Evolutionary conservation across 192 early-diverging fungal genomes (phyloP).

Genomic region (Backusella sp.): DNA sequence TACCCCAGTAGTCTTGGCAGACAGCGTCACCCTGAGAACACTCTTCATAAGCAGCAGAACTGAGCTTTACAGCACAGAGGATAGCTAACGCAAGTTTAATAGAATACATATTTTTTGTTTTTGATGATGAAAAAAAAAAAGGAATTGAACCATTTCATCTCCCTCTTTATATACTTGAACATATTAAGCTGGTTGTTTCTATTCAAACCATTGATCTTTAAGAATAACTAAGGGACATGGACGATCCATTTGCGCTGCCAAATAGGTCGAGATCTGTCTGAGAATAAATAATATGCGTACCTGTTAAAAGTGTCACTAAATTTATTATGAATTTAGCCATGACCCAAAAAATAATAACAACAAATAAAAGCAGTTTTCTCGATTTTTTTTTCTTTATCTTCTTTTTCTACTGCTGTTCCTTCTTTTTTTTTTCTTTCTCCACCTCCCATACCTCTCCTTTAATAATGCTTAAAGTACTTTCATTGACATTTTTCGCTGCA

Average conservation of each 20-base stretch:
- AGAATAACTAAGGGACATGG: not conserved
- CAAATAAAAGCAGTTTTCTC: not conserved
- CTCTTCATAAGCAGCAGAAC: not conserved
- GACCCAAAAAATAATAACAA: not conserved
- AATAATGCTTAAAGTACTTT: not conserved
- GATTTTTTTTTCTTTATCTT: not conserved
- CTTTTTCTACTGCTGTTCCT: not conserved
- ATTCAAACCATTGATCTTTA: not conserved
- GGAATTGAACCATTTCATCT: not conserved
- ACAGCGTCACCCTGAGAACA: not conserved
- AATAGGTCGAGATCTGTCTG: not conserved
- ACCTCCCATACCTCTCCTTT: not conserved
- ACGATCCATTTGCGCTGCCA: not conserved
- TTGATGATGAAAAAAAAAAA: not conserved
- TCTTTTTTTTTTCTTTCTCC: not conserved
- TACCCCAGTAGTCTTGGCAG: not conserved
- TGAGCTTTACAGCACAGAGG: not conserved
- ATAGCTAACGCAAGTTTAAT: not conserved
- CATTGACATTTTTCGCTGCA: conserved; percentile 1
- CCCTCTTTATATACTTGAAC: not conserved
- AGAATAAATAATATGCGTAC: conserved; percentile 1
- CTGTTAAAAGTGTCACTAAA: conserved; percentile 9
- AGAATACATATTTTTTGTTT: not conserved
- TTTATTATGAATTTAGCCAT: conserved; percentile 5
- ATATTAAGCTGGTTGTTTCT: not conserved